phyloP scores from a whole-genome alignment of 192 early-diverging fungal genomes.

The Lobosporangium transversale region DNA sequence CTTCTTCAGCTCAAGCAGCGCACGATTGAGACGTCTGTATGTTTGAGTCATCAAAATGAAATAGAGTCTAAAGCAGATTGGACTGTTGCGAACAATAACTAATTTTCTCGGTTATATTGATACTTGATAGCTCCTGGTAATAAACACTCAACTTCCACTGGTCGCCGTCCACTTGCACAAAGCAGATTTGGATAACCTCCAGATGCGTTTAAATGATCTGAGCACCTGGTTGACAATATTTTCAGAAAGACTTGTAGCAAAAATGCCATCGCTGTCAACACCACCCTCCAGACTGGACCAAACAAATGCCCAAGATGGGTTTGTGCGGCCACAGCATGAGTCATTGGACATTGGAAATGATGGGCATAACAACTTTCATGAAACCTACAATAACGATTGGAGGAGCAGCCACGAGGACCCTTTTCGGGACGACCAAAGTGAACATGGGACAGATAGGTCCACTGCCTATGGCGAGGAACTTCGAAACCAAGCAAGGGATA shows the following conservation, averaged over 20 bases:
- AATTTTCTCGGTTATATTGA: background rate
- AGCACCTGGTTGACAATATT: conserved; percentile 32
- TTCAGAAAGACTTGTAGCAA: conserved; percentile 19
- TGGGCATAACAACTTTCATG: background rate
- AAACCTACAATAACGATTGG: background rate
- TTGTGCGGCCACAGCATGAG: background rate
- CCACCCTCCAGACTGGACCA: background rate
- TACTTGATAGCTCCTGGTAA: conserved; percentile 29
- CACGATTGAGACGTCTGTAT: conserved; percentile 69
- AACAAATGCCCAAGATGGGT: background rate
- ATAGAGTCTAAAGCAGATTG: too few species aligned
- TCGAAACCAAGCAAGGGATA: conserved; percentile 38
- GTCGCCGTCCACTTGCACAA: conserved; percentile 58
- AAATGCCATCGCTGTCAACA: background rate
- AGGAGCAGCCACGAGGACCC: conserved; percentile 9
- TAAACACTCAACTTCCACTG: conserved; percentile 48
- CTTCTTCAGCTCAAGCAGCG: conserved; percentile 64
- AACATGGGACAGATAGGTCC: conserved; percentile 42
- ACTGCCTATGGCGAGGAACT: conserved; percentile 48
- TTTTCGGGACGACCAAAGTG: conserved; percentile 38
- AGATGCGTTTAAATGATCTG: conserved; percentile 42
- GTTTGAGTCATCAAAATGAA: background rate
- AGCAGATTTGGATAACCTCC: conserved; percentile 51
- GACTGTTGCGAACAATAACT: too few species aligned
- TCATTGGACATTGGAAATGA: background rate